These are phyloP conservation scores for Colletotrichum horii DNA, from an alignment of 2,329 filamentous ascomycete genomes.

Conservation along the genomic window DNA sequence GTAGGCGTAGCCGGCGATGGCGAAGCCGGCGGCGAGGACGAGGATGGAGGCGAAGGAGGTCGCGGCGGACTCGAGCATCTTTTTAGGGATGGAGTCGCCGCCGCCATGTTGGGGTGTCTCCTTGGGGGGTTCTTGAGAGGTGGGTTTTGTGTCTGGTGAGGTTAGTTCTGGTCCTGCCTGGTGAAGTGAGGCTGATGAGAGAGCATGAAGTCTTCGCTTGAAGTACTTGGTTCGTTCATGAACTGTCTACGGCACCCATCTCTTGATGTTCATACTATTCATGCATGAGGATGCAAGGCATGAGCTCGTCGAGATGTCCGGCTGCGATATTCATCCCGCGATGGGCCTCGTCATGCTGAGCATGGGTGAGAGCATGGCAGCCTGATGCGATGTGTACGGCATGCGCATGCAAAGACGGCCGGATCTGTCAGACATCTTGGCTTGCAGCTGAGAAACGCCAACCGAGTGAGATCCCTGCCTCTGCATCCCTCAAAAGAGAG, in stretches of 20 bases:
- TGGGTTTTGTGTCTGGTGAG: background rate
- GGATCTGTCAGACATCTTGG: constrained; percentile 1
- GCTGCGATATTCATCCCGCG: background rate
- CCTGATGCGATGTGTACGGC: background rate
- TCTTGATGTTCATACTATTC: background rate
- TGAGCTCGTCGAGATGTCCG: background rate
- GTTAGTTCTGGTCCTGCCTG: background rate
- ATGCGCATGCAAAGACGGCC: background rate
- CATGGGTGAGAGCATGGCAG: background rate
- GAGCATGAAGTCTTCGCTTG: background rate
- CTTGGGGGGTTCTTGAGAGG: background rate
- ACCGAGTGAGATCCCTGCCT: background rate
- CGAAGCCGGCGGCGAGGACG: constrained; percentile 71
- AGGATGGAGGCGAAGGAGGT: constrained; percentile 79
- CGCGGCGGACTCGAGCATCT: constrained; percentile 76
- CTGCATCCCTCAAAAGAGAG: background rate
- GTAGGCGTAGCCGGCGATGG: constrained; percentile 75
- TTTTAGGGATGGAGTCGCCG: constrained; percentile 46
- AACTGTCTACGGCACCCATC: background rate
- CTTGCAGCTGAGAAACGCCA: background rate
- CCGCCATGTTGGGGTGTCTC: constrained; percentile 24
- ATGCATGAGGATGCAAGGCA: background rate
- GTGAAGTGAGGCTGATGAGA: background rate
- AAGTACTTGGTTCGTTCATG: no score
- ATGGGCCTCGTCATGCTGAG: background rate